A percentile compares a stretch with the other conserved stretches of the same genome.
phyloP scores from a whole-genome alignment of 2,329 filamentous ascomycete genomes.

The Nigrospora oryzae region DNA sequence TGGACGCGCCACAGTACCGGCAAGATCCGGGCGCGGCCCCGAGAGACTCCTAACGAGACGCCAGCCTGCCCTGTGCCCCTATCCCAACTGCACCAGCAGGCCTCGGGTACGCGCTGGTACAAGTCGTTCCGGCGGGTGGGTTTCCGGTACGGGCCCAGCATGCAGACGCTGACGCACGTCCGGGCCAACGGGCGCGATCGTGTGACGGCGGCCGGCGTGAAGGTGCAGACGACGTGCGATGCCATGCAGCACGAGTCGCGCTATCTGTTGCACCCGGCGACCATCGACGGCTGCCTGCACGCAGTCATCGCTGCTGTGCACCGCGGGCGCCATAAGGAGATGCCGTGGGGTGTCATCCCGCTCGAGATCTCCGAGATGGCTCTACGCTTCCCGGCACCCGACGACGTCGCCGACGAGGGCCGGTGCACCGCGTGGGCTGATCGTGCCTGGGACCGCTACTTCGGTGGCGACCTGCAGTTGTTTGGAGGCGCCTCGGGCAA shows the following conservation, averaged over 20 bases:
- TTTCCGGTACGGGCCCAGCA: conserved; percentile 10
- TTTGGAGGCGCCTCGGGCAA: neutral
- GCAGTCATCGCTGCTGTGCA: conserved; percentile 10
- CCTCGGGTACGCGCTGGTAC: conserved; percentile 10
- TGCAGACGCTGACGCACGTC: conserved; percentile 7
- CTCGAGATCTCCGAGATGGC: conserved; percentile 5
- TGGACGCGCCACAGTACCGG: conserved; percentile 9
- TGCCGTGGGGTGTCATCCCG: conserved; percentile 11
- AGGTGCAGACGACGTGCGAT: conserved; percentile 1
- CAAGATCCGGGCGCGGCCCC: neutral
- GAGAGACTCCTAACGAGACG: too few species aligned
- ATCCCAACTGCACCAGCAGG: conserved; percentile 4
- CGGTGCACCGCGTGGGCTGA: conserved; percentile 7
- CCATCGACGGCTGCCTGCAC: conserved; percentile 19
- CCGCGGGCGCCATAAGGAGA: conserved; percentile 7
- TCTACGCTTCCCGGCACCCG: conserved; percentile 1
- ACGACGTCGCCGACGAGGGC: conserved; percentile 1
- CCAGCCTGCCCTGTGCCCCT: conserved; percentile 1
- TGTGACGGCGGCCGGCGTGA: conserved; percentile 4
- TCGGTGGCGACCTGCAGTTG: conserved; percentile 9
- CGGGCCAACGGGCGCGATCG: conserved; percentile 5
- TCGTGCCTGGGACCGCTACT: conserved; percentile 7
- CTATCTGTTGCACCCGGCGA: conserved; percentile 22
- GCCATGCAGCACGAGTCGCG: conserved; percentile 13
- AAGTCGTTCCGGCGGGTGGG: conserved; percentile 9